A percentile compares a stretch with the other conserved stretches of the same genome.
Conservation (phyloP, 495 filamentous ascomycete genomes). For the Talaromyces borbonicus region DNA sequence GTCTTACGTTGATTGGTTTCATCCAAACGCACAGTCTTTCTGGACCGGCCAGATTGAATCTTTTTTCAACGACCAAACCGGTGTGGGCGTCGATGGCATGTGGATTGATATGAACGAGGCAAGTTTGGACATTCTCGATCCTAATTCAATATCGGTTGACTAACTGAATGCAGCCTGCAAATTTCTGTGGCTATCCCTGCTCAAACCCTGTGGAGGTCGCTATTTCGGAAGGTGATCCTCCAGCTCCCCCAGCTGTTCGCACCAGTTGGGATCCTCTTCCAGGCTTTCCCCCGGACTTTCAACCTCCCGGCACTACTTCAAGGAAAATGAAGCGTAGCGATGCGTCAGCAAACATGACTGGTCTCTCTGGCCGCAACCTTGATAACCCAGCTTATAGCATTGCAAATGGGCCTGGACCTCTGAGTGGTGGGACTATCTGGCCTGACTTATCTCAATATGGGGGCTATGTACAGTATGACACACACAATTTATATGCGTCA, state of each 20-base stretch:
- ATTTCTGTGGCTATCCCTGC: constrained; percentile 10
- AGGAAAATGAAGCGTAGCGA: constrained; percentile 21
- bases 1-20: constrained; percentile 18
- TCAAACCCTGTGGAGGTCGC: constrained; percentile 10
- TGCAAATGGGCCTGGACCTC: constrained; percentile 11
- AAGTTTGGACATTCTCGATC: constrained; percentile 32
- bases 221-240: constrained; percentile 11
- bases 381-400: constrained; percentile 15
- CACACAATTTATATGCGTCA: constrained; percentile 37
- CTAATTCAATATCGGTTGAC: background rate
- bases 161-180: background rate
- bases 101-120: constrained; percentile 23
- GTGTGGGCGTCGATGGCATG: constrained; percentile 10
- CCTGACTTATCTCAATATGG: constrained; percentile 24
- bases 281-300: constrained; percentile 14
- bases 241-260: constrained; percentile 12
- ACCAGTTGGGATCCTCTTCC: constrained; percentile 12
- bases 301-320: constrained; percentile 7
- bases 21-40: constrained; percentile 12
- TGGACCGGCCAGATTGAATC: constrained; percentile 10
- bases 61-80: constrained; percentile 1
- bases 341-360: constrained; percentile 16
- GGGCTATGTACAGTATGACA: constrained; percentile 15
- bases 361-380: constrained; percentile 8
- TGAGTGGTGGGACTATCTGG: constrained; percentile 7